Conservation (phyloP, 2,329 filamentous ascomycete species). For the Diaporthe batatas region DNA sequence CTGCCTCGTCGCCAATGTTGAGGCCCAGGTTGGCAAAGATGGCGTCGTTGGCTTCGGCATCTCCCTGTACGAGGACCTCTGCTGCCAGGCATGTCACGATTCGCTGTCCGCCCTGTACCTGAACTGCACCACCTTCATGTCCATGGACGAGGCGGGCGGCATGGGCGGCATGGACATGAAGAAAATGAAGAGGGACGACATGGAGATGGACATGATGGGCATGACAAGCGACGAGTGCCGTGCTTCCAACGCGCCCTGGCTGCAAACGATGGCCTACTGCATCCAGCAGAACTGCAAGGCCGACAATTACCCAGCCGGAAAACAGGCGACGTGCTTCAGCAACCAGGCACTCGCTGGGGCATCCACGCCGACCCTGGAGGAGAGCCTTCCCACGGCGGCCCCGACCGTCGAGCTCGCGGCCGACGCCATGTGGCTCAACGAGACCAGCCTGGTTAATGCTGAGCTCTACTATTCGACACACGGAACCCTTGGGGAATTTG, state of each 20-base stretch:
- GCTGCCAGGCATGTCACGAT: slow-evolving; percentile 32
- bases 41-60: slow-evolving; percentile 23
- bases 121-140: slow-evolving; percentile 28
- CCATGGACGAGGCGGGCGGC: slow-evolving; percentile 5
- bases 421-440: slow-evolving; percentile 26
- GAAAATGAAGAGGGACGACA: slow-evolving; percentile 3
- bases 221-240: slow-evolving; percentile 20
- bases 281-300: slow-evolving; percentile 30
- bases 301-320: slow-evolving; percentile 12
- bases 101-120: slow-evolving; percentile 16
- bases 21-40: slow-evolving; percentile 5
- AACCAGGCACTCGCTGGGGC: slow-evolving; percentile 19
- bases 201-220: slow-evolving; percentile 24
- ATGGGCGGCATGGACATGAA: slow-evolving; percentile 24
- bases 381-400: slow-evolving; percentile 8
- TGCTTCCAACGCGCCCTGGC: slow-evolving; percentile 24
- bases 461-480: slow-evolving; percentile 11
- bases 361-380: not conserved
- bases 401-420: slow-evolving; percentile 8
- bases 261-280: slow-evolving; percentile 28
- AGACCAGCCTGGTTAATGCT: slow-evolving; percentile 21
- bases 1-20: not conserved
- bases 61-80: slow-evolving; percentile 24
- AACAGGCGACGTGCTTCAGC: slow-evolving; percentile 19
- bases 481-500: not conserved